Conservation (phyloP, 768 basidiomycete genomes). For the Sutorius australiensis region DNA sequence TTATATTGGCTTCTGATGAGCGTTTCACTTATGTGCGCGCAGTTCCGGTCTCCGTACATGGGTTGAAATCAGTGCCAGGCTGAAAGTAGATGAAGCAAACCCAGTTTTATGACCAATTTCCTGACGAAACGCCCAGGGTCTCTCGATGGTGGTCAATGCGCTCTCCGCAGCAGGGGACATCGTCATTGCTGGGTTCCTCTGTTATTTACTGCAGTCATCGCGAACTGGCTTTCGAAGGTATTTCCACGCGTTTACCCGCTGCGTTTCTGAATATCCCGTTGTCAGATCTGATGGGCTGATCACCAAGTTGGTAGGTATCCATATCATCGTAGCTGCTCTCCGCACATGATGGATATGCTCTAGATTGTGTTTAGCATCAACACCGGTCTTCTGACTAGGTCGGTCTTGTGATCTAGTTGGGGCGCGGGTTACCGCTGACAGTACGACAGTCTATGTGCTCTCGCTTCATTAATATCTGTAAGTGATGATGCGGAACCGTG, state of each 20-base stretch:
- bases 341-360: background rate
- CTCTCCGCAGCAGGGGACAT: background rate
- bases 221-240: background rate
- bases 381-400: background rate
- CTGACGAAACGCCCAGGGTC: too few species aligned
- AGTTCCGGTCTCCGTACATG: constrained; percentile 32
- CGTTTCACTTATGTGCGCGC: constrained; percentile 11
- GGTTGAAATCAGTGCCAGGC: too few species aligned
- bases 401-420: background rate
- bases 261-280: background rate
- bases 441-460: background rate
- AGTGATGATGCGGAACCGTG: background rate
- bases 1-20: background rate
- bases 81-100: too few species aligned
- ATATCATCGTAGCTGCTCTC: background rate
- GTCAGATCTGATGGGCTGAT: background rate
- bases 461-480: background rate
- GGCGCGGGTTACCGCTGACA: background rate
- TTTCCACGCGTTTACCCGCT: background rate
- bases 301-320: background rate
- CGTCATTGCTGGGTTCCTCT: background rate
- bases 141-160: background rate
- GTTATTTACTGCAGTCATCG: background rate
- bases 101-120: too few species aligned
- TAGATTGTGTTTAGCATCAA: background rate